Conservation (phyloP, 805 yeast genomes). For the Kuraishia piskuri region DNA sequence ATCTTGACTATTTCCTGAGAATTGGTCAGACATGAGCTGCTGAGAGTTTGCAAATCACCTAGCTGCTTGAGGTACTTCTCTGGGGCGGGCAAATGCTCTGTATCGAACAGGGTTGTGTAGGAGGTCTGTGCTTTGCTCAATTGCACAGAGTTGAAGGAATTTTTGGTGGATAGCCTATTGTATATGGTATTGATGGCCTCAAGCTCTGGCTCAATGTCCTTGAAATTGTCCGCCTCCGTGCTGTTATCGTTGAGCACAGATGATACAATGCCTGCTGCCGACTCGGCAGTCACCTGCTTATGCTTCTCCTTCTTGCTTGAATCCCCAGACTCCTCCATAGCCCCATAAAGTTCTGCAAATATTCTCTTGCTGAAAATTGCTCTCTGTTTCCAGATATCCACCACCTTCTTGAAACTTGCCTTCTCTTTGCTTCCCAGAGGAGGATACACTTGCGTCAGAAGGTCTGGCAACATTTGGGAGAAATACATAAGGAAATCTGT, state of each 20-base stretch:
- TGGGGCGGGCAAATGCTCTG: slow-evolving; percentile 24
- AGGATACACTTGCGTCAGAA: slow-evolving; percentile 24
- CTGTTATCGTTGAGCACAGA: neutral
- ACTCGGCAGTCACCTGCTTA: neutral
- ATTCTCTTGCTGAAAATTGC: slow-evolving; percentile 27
- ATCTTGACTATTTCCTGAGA: slow-evolving; percentile 9
- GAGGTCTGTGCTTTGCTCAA: slow-evolving; percentile 13
- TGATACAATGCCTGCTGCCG: neutral
- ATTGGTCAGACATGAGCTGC: slow-evolving; percentile 2
- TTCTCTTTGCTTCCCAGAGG: slow-evolving; percentile 22
- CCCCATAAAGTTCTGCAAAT: slow-evolving; percentile 10
- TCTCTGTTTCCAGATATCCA: slow-evolving; percentile 53
- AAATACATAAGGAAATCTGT: slow-evolving; percentile 53
- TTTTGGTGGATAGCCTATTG: slow-evolving; percentile 14
- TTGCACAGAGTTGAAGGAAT: slow-evolving; percentile 11
- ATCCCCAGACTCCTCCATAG: slow-evolving; percentile 2
- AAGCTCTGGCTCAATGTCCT: slow-evolving; percentile 16
- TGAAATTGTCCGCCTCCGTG: slow-evolving; percentile 1
- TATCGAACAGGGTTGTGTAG: slow-evolving; percentile 16
- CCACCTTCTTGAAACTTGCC: slow-evolving; percentile 38
- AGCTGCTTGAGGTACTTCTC: slow-evolving; percentile 17
- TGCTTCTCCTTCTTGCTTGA: neutral
- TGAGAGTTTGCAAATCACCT: slow-evolving; percentile 7
- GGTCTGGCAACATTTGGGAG: slow-evolving; percentile 35
- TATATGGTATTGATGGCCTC: slow-evolving; percentile 14